Conservation (phyloP, 257 asterid species). For the Capsicum pubescens region DNA sequence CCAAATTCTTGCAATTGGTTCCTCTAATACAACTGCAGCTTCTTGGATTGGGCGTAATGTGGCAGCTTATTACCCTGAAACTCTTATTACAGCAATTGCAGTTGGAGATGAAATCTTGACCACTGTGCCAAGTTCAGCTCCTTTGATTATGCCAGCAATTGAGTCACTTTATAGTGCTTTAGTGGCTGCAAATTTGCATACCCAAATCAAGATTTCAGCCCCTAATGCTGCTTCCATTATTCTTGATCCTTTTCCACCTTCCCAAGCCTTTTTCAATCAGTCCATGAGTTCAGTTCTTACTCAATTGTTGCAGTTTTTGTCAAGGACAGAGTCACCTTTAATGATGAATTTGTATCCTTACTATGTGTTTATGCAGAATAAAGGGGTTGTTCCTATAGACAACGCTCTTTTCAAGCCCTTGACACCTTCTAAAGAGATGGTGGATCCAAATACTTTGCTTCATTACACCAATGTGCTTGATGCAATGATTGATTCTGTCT, state of each 20-base stretch:
- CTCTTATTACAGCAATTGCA: slow-evolving; percentile 79
- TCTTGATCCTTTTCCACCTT: slow-evolving; percentile 93
- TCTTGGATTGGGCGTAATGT: slow-evolving; percentile 90
- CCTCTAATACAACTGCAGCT: slow-evolving; percentile 96
- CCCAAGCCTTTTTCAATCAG: slow-evolving; percentile 91
- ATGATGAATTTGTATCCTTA: slow-evolving; percentile 99
- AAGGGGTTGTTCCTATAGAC: slow-evolving; percentile 90
- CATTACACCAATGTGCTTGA: slow-evolving; percentile 90
- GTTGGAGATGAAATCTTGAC: slow-evolving; percentile 94
- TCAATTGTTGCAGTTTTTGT: slow-evolving; percentile 66
- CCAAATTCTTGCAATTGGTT: slow-evolving; percentile 89
- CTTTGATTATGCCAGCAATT: slow-evolving; percentile 89
- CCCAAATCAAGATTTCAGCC: slow-evolving; percentile 82
- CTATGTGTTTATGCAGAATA: slow-evolving; percentile 94
- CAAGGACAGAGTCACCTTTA: slow-evolving; percentile 87
- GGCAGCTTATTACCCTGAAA: slow-evolving; percentile 79
- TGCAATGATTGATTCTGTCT: slow-evolving; percentile 95
- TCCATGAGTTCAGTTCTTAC: slow-evolving; percentile 64
- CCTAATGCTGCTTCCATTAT: slow-evolving; percentile 79
- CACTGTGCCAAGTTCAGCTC: slow-evolving; percentile 80
- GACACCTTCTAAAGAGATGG: slow-evolving; percentile 94
- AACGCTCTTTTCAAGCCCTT: slow-evolving; percentile 89
- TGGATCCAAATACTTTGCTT: slow-evolving; percentile 90
- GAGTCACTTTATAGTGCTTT: slow-evolving; percentile 88
- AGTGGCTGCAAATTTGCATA: slow-evolving; percentile 83